Conservation (phyloP, 768 basidiomycete genomes). For the Leccinellum albellum region DNA sequence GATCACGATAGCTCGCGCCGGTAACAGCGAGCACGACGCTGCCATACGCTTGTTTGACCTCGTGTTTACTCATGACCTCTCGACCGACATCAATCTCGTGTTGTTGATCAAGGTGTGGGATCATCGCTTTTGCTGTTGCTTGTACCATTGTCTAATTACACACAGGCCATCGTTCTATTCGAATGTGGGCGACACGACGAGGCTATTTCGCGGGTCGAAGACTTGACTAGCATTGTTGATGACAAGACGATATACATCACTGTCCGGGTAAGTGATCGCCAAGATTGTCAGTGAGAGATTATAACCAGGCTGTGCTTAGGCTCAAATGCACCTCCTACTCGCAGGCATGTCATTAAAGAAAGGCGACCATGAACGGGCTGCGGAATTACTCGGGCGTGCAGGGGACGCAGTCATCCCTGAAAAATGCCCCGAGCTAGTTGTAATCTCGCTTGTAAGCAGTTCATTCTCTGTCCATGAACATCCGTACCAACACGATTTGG, state of each 20-base stretch:
- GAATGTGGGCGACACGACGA: slow-evolving; percentile 1
- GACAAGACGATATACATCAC: background rate
- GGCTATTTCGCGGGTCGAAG: slow-evolving; percentile 4
- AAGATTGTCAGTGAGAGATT: too few species aligned
- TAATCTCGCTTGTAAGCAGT: slow-evolving; percentile 8
- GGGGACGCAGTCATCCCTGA: background rate
- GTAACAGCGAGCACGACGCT: background rate
- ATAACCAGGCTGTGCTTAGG: background rate
- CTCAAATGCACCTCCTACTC: slow-evolving; percentile 5
- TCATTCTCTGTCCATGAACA: too few species aligned
- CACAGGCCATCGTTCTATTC: slow-evolving; percentile 6
- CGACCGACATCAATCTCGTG: slow-evolving; percentile 3
- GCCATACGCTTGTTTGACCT: slow-evolving; percentile 7
- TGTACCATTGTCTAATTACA: background rate
- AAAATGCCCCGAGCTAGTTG: background rate
- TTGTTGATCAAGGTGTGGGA: slow-evolving; percentile 10
- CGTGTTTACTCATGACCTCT: background rate
- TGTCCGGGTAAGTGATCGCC: background rate
- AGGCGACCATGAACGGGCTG: background rate
- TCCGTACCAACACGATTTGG: background rate
- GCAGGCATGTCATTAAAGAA: background rate
- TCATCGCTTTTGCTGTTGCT: too few species aligned
- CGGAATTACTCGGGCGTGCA: background rate
- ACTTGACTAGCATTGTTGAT: background rate
- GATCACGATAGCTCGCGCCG: background rate